Evolutionary conservation across 345 rosid species (phyloP).

Genomic region (Eucalyptus albens): DNA sequence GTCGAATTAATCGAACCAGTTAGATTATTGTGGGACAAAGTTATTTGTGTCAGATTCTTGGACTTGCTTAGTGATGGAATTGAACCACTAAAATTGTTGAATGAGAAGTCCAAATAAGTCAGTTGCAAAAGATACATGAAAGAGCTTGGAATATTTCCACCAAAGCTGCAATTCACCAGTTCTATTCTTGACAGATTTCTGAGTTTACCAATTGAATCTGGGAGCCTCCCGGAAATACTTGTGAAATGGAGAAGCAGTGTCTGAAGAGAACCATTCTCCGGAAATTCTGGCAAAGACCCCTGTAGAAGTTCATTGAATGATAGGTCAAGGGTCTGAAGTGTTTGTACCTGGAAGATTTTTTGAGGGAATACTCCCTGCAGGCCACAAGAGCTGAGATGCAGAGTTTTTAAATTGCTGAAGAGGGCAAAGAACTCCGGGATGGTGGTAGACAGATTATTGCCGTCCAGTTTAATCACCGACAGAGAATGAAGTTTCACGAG

Average conservation of each 20-base stretch:
- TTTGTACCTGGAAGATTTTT: too few species aligned
- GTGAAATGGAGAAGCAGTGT: rapidly evolving
- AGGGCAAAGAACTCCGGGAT: constrained; percentile 12
- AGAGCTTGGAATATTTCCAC: constrained; percentile 17
- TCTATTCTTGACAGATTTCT: constrained; percentile 7
- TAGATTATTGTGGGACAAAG: constrained; percentile 10
- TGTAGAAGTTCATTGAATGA: rapidly evolving
- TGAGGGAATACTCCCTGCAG: rapidly evolving
- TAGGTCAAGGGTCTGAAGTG: too few species aligned
- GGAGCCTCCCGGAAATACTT: rapidly evolving
- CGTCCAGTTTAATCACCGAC: background rate
- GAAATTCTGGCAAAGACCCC: too few species aligned
- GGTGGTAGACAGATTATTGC: background rate
- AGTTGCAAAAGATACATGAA: background rate
- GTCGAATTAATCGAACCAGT: constrained; percentile 5
- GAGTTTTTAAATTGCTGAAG: constrained; percentile 3
- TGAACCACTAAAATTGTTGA: too few species aligned
- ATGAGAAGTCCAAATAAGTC: background rate
- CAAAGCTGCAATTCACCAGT: constrained; percentile 3
- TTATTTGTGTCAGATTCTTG: constrained; percentile 2
- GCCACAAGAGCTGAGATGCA: background rate
- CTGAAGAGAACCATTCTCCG: too few species aligned
- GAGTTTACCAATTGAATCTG: too few species aligned
- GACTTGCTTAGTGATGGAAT: too few species aligned
- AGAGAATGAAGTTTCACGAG: too few species aligned